Percentiles rank a stretch among this genome's conserved stretches.
Evolutionary conservation across 768 basidiomycete genomes (phyloP).

Genomic region (Lactarius indigo): DNA sequence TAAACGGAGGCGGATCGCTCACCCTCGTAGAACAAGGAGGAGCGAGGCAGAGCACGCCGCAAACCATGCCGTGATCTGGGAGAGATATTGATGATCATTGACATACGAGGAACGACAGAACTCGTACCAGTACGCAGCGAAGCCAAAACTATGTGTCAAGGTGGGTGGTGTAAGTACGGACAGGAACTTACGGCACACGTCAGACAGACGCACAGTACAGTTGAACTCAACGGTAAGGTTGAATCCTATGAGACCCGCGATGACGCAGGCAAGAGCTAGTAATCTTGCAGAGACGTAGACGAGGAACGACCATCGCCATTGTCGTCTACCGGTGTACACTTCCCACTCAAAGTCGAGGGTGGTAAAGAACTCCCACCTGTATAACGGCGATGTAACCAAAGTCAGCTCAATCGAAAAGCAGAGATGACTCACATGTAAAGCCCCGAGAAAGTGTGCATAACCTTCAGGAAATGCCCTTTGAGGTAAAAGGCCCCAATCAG

Average conservation of each 20-base stretch:
- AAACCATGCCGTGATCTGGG: conserved; percentile 14
- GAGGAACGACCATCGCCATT: conserved; percentile 24
- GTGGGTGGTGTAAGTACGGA: not conserved
- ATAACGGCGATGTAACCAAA: not conserved
- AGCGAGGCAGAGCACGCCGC: conserved; percentile 10
- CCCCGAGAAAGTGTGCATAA: conserved; percentile 17
- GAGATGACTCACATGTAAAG: conserved; percentile 13
- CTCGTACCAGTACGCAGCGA: conserved; percentile 19
- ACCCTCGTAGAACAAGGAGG: conserved; percentile 23
- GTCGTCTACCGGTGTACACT: conserved; percentile 22
- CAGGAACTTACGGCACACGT: not conserved
- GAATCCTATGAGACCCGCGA: conserved; percentile 19
- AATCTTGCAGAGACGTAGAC: conserved; percentile 12
- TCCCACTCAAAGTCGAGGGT: conserved; percentile 22
- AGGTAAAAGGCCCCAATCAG: not conserved
- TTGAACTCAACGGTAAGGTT: conserved; percentile 13
- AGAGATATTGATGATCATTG: not conserved
- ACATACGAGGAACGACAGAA: not conserved
- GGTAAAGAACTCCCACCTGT: conserved; percentile 21
- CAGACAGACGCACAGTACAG: conserved; percentile 7
- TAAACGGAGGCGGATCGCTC: not conserved
- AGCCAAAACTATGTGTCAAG: conserved; percentile 10
- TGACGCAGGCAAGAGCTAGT: conserved; percentile 11
- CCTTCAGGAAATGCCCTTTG: conserved; percentile 9
- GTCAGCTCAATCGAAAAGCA: not conserved